phyloP scores from a whole-genome alignment of 768 basidiomycete species.

The Cyathus striatus region DNA sequence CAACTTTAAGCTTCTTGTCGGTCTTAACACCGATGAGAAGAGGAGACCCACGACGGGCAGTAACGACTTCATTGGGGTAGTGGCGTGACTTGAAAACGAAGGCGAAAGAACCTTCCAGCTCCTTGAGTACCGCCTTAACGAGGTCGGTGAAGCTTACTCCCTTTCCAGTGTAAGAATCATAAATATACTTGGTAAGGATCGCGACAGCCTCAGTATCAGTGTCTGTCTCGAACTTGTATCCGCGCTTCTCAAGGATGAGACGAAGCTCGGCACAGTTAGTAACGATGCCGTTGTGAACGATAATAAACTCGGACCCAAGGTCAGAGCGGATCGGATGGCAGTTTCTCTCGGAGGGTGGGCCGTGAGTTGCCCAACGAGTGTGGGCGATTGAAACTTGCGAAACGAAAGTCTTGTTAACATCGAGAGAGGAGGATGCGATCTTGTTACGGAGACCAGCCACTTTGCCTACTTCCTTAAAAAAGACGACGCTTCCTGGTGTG shows the following conservation, averaged over 20 bases:
- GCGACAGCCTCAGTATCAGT: slow-evolving; percentile 98
- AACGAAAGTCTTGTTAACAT: slow-evolving; percentile 72
- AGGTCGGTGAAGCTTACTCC: slow-evolving; percentile 84
- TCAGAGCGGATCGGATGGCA: slow-evolving; percentile 95
- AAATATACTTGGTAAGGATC: slow-evolving; percentile 93
- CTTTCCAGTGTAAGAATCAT: slow-evolving; percentile 87
- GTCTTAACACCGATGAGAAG: slow-evolving; percentile 98
- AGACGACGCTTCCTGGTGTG: slow-evolving; percentile 65
- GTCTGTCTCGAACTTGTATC: slow-evolving; percentile 90
- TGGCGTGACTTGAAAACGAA: slow-evolving; percentile 98
- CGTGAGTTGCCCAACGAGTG: slow-evolving; percentile 99
- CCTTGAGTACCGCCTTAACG: slow-evolving; percentile 93
- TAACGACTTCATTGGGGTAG: slow-evolving; percentile 94
- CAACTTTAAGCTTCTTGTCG: slow-evolving; percentile 99
- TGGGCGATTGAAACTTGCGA: slow-evolving; percentile 97
- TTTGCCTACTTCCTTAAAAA: slow-evolving; percentile 98
- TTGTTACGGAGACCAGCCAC: slow-evolving; percentile 89
- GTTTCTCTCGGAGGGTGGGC: slow-evolving; percentile 80
- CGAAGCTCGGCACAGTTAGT: slow-evolving; percentile 89
- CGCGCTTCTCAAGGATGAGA: slow-evolving; percentile 91
- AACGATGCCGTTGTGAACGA: slow-evolving; percentile 99
- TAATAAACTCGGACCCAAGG: slow-evolving; percentile 72
- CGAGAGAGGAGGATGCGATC: slow-evolving; percentile 65
- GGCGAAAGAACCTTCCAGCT: slow-evolving; percentile 97
- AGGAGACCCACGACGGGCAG: slow-evolving; percentile 94